phyloP scores from a whole-genome alignment of 768 basidiomycete species.

The Porpolomopsis calyptriformis region DNA sequence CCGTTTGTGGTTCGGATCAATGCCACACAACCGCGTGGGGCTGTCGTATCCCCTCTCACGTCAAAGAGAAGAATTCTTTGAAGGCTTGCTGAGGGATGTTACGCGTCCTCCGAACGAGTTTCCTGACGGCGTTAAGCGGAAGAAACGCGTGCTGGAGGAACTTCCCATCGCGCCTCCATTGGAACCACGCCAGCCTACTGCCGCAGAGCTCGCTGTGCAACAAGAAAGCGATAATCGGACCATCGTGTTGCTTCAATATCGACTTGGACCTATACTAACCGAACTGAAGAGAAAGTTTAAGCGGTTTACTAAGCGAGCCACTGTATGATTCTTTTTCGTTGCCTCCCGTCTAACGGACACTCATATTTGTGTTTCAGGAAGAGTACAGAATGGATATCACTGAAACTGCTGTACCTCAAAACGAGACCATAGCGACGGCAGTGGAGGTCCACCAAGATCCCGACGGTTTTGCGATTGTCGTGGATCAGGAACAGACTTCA shows the following conservation, averaged over 20 bases:
- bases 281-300: slow-evolving; percentile 91
- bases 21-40: slow-evolving; percentile 63
- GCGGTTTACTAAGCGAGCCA: slow-evolving; percentile 72
- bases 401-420: slow-evolving; percentile 11
- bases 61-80: slow-evolving; percentile 70
- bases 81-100: slow-evolving; percentile 57
- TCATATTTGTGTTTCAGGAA: slow-evolving; percentile 37
- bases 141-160: slow-evolving; percentile 74
- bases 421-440: slow-evolving; percentile 18
- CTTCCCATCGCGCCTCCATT: slow-evolving; percentile 84
- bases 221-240: slow-evolving; percentile 71
- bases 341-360: slow-evolving; percentile 3
- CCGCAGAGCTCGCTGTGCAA: slow-evolving; percentile 72
- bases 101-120: slow-evolving; percentile 74
- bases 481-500: slow-evolving; percentile 27
- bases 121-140: slow-evolving; percentile 77
- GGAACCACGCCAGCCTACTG: slow-evolving; percentile 72
- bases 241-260: slow-evolving; percentile 74
- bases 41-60: slow-evolving; percentile 40
- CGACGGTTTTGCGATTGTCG: slow-evolving; percentile 36
- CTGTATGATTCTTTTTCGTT: slow-evolving; percentile 35
- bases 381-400: slow-evolving; percentile 53
- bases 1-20: slow-evolving; percentile 80
- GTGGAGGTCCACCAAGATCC: slow-evolving; percentile 24
- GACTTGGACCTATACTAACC: slow-evolving; percentile 80